Conservation (phyloP, 2,329 filamentous ascomycete species). For the Trichoderma afroharzianum region DNA sequence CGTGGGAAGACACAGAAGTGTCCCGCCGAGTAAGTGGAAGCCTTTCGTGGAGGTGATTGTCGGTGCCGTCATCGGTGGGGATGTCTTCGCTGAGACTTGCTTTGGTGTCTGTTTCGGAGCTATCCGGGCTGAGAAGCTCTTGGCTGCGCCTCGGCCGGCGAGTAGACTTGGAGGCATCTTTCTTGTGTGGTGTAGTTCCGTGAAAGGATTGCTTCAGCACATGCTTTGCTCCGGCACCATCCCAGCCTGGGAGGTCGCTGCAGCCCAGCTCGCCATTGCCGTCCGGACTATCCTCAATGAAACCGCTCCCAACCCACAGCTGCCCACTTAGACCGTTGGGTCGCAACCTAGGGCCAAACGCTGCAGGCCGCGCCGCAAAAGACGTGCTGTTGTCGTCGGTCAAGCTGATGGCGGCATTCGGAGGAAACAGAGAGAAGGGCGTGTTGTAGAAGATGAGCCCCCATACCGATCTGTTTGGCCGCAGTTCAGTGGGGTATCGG, state of each 20-base stretch:
- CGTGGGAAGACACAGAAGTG: slow-evolving; percentile 52
- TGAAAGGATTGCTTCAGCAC: slow-evolving; percentile 40
- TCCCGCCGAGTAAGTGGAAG: slow-evolving; percentile 35
- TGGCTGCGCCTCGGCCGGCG: slow-evolving; percentile 21
- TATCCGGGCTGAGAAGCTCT: slow-evolving; percentile 25
- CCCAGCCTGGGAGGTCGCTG: slow-evolving; percentile 90
- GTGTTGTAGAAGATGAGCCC: slow-evolving; percentile 66
- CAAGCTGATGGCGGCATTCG: slow-evolving; percentile 90
- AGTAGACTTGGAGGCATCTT: slow-evolving; percentile 21
- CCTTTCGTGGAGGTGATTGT: slow-evolving; percentile 71
- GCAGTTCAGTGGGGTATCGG: slow-evolving; percentile 23
- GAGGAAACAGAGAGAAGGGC: slow-evolving; percentile 86
- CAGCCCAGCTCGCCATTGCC: slow-evolving; percentile 87
- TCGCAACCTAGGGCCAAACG: slow-evolving; percentile 81
- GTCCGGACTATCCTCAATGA: slow-evolving; percentile 71
- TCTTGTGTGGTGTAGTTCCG: slow-evolving; percentile 23
- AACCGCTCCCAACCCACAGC: slow-evolving; percentile 90
- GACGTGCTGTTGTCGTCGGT: slow-evolving; percentile 98
- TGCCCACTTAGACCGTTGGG: slow-evolving; percentile 77
- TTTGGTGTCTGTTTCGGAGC: slow-evolving; percentile 25
- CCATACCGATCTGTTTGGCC: slow-evolving; percentile 29
- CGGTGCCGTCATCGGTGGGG: slow-evolving; percentile 68
- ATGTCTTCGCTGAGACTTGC: slow-evolving; percentile 13
- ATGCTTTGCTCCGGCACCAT: slow-evolving; percentile 53
- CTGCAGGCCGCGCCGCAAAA: slow-evolving; percentile 87